Evolutionary conservation across 352 stramenopile genomes (phyloP), one percentile per base, ranked within the genome.

Genomic region (Phytophthora capsici): DNA sequence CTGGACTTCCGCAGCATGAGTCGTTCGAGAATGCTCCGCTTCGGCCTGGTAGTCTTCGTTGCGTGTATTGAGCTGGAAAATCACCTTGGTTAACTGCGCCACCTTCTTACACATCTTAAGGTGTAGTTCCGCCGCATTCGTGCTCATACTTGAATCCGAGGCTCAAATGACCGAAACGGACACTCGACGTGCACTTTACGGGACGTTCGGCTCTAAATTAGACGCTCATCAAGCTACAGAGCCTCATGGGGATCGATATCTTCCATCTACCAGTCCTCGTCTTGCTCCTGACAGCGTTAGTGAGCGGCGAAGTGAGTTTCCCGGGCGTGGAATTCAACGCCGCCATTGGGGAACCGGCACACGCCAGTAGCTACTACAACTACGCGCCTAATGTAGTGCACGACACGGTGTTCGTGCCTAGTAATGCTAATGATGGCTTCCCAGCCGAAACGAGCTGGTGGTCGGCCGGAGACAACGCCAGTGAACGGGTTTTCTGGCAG

Each of bases 21-120:
- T 54, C 12, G 51, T 58, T n/a, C 78, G 70, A 37, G 73, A 50
- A 17, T 86, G 75, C 23, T 80, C 70, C 2, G 91, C 66, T 65
- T 91, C 87, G n/a, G 66, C 69, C 65, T 94, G 74, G 30, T 90
- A 88, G 67, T 98, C 91, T 61, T 98, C 90, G 62, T 98, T 98
- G 64, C 91, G 89, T 3, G 91, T 98, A 70, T 98, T 98, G 48
- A 98, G 78, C 62, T 97, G 91, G 78, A 97, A 97, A 52, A 98
- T 96, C 32, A 97, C 93, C 67, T 97, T 97, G 23, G 93, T 98
- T 19, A 98, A 79, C 84, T 97, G 91, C 47, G 93, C 91, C 57
- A 98, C 93, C 77, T 98, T 97, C 77, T 98, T 98, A 76, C 88
- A 96, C 91, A 98, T 97, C 70, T 97, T 97, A 40, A 97, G 77